A percentile compares a stretch with the other conserved stretches of the same genome.
Evolutionary conservation across 2,329 filamentous ascomycete species (phyloP).

Genomic region (Hypocrella siamensis): DNA sequence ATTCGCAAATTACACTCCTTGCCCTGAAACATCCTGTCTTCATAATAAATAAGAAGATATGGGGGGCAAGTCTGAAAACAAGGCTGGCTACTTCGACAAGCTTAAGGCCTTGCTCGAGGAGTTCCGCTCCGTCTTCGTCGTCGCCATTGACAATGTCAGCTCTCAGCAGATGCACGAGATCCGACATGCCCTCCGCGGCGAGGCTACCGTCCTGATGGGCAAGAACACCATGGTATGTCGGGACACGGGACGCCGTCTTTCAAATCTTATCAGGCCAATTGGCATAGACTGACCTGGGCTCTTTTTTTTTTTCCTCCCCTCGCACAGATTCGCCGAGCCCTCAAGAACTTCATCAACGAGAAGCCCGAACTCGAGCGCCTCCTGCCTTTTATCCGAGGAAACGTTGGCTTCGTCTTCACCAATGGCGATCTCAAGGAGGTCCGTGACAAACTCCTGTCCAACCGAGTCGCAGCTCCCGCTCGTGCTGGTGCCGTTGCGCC

Average conservation of each 20-base stretch:
- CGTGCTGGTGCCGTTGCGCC: conserved; percentile 96
- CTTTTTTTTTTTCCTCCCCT: background rate
- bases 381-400: conserved; percentile 89
- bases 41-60: conserved; percentile 77
- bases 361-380: conserved; percentile 96
- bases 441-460: conserved; percentile 87
- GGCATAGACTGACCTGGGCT: too few species aligned
- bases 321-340: conserved; percentile 76
- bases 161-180: conserved; percentile 99
- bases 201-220: conserved; percentile 96
- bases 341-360: conserved; percentile 86
- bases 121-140: conserved; percentile 97
- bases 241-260: background rate
- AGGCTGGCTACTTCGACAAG: conserved; percentile 98
- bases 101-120: conserved; percentile 93
- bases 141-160: conserved; percentile 97
- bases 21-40: conserved; percentile 99
- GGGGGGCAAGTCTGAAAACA: conserved; percentile 93
- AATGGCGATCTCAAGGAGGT: conserved; percentile 84
- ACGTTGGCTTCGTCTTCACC: conserved; percentile 99
- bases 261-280: too few species aligned
- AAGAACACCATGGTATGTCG: conserved; percentile 97
- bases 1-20: too few species aligned
- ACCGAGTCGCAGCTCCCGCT: conserved; percentile 94
- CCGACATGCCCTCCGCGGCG: conserved; percentile 72